Evolutionary conservation across 805 yeast genomes (phyloP), one percentile per base, ranked within the genome.

Genomic region (Metschnikowia chrysomelidarum): DNA sequence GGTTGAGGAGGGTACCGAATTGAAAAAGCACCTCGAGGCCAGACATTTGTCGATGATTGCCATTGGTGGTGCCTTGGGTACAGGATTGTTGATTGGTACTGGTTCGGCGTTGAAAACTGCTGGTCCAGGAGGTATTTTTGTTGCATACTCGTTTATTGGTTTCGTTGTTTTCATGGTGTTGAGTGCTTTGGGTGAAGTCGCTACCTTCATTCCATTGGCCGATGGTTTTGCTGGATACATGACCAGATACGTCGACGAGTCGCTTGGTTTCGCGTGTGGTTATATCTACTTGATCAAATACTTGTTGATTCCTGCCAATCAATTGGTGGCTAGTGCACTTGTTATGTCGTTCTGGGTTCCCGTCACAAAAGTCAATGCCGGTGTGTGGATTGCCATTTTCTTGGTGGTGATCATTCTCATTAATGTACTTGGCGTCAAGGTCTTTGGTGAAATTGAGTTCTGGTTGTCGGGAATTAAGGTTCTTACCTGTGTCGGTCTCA

Each of bases 51-150:
- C 78, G 37, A 78, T 82, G 83, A 78, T 82, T 53, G 83, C 93
- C 45, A 76, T 86, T 46, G 94, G 93, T 47, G 91, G 93, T 47
- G 85, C 91, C 7, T 61, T 85, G 34, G 93, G 93, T 37, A 83
- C 93, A 1, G 94, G 89, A 53, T 67, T 85, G 38, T 65, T 85
- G 46, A 80, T 85, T 47, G 87, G 89, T 50, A 81, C 89, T 3
- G 87, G 88, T 38, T 62, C 78, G 11, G 80, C 89, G 1, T 67
- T 85, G 36, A 66, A 71, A n/a, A 56, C 69, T 9, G 87, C 86
- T 10, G 95, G 95, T 6, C 91, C 82, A 2, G 82, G 71, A 17
- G 65, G 78, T 34, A 67, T 76, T 29, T 67, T 85, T 26, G 71
- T 85, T 34, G 75, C 87, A 4, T 87, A 85, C 54, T 58, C 80